phyloP scores from a whole-genome alignment of 352 stramenopile genomes.

The Ophiocytium majus region DNA sequence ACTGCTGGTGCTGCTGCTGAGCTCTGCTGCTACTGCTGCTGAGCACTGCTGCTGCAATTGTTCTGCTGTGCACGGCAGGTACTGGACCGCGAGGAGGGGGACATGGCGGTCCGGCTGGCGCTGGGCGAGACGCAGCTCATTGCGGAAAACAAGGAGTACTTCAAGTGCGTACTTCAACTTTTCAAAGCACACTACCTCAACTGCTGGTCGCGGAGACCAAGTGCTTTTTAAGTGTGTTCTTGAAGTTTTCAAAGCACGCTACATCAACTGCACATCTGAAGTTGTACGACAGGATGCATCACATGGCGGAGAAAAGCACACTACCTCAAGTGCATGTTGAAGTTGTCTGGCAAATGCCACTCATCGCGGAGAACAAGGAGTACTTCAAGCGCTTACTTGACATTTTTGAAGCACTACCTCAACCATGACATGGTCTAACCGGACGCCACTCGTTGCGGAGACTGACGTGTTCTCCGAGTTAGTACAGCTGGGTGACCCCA shows the following conservation, averaged over 20 bases:
- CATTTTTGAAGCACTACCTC: background rate
- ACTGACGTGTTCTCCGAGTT: too few relatives aligned
- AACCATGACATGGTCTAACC: too few relatives aligned
- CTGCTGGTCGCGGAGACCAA: background rate
- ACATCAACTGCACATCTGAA: background rate
- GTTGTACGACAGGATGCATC: too few relatives aligned
- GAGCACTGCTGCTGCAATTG: too few relatives aligned
- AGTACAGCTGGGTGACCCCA: too few relatives aligned
- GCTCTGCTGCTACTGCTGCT: too few relatives aligned
- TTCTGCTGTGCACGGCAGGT: too few relatives aligned
- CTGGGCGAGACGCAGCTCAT: constrained; percentile 96
- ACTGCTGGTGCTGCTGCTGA: too few relatives aligned
- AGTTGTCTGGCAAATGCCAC: too few relatives aligned
- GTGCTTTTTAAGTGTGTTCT: background rate
- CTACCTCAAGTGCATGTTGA: too few relatives aligned
- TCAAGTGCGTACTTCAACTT: constrained; percentile 65
- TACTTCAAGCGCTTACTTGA: constrained; percentile 86
- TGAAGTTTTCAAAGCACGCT: background rate
- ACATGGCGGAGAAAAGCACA: too few relatives aligned
- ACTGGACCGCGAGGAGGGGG: constrained; percentile 87
- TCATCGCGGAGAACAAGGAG: constrained; percentile 95
- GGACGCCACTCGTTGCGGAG: too few relatives aligned
- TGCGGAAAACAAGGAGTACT: constrained; percentile 96
- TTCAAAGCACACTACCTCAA: background rate
- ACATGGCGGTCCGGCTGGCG: constrained; percentile 94